A percentile compares a stretch with the other conserved stretches of the same genome.
Evolutionary conservation across 164 flowering plant species (phyloP).

Genomic region (Litsea cubeba): DNA sequence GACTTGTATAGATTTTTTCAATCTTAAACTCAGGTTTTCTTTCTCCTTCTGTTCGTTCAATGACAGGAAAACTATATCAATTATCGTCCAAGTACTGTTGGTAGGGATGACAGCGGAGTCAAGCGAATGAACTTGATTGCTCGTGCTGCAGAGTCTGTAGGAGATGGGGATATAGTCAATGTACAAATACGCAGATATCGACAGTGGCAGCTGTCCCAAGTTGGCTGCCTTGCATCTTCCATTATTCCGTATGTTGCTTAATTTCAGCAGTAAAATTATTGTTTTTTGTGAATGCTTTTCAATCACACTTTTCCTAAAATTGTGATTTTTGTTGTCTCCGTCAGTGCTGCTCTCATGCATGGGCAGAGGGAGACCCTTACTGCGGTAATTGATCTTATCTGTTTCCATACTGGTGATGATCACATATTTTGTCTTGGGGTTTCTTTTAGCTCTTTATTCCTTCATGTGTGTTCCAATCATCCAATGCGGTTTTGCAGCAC

Average conservation of each 20-base stretch:
- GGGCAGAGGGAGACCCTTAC: constrained; percentile 78
- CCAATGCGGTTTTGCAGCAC: background rate
- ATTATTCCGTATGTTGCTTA: constrained; percentile 75
- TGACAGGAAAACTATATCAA: constrained; percentile 91
- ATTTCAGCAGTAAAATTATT: constrained; percentile 5
- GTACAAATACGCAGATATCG: constrained; percentile 90
- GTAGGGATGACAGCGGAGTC: constrained; percentile 74
- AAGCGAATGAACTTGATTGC: constrained; percentile 79
- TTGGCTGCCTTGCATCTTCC: constrained; percentile 58
- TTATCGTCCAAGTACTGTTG: constrained; percentile 67
- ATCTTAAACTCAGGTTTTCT: background rate
- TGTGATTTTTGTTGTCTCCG: constrained; percentile 9
- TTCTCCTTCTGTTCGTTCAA: background rate
- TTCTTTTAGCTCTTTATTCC: background rate
- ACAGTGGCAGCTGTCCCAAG: constrained; percentile 91
- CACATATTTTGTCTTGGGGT: background rate
- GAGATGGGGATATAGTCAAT: constrained; percentile 85
- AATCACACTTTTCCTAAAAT: background rate
- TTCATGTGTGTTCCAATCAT: background rate
- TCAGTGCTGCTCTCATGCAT: constrained; percentile 84
- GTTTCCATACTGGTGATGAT: background rate
- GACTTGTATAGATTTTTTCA: background rate
- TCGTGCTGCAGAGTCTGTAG: constrained; percentile 95
- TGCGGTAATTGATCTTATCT: constrained; percentile 42
- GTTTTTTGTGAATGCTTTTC: background rate